Conservation (phyloP, 2,329 filamentous ascomycete genomes). For the Shiraia sp. region DNA sequence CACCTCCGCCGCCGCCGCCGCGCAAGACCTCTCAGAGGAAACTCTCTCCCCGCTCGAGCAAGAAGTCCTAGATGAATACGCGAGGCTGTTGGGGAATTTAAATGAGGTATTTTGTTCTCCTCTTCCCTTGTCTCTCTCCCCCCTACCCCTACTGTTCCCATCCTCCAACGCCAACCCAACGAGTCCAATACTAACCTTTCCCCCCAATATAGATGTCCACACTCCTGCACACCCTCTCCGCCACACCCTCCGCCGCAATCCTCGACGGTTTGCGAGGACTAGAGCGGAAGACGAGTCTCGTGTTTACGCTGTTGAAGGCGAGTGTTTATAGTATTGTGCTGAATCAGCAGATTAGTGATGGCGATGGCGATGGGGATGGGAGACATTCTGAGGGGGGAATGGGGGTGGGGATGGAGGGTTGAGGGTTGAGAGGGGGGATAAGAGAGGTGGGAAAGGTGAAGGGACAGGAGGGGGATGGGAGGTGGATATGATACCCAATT, state of each 20-base stretch:
- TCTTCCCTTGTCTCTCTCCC: conserved; percentile 1
- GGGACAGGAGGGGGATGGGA: conserved; percentile 2
- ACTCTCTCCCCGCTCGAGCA: conserved; percentile 78
- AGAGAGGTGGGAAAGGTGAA: conserved; percentile 2
- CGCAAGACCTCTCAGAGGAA: conserved; percentile 26
- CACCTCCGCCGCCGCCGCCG: too few species aligned
- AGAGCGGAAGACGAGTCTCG: conserved; percentile 91
- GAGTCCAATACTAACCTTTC: conserved; percentile 54
- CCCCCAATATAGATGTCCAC: conserved; percentile 53
- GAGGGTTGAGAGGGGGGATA: conserved; percentile 2
- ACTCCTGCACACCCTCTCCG: conserved; percentile 69
- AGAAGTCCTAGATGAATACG: conserved; percentile 93
- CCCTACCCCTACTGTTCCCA: conserved; percentile 1
- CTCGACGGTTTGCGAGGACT: conserved; percentile 84
- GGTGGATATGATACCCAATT: conserved; percentile 11
- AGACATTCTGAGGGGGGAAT: conserved; percentile 33
- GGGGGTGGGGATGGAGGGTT: conserved; percentile 23
- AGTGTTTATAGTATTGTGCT: conserved; percentile 98
- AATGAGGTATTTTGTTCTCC: conserved; percentile 67
- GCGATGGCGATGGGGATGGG: conserved; percentile 20
- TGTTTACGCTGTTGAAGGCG: conserved; percentile 94
- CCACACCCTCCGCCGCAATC: conserved; percentile 68
- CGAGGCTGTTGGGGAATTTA: conserved; percentile 84
- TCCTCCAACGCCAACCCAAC: conserved; percentile 22
- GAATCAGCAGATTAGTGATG: conserved; percentile 74